These are phyloP conservation scores for Aspergillus clavatus DNA, from an alignment of 2,329 filamentous ascomycete genomes.

Conservation along the genomic window DNA sequence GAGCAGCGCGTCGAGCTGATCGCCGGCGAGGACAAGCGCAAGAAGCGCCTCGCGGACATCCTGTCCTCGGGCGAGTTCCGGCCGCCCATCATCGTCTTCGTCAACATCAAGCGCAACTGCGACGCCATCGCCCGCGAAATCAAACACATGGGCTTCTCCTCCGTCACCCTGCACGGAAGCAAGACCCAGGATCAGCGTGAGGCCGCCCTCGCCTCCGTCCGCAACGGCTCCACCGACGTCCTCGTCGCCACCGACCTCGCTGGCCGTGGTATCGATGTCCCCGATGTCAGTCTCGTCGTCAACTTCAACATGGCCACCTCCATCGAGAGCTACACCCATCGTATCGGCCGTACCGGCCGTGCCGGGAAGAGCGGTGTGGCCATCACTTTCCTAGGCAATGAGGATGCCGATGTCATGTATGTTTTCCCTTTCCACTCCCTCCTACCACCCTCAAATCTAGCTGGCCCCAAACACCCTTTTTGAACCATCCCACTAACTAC, in stretches of 20 bases:
- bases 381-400: constrained; percentile 88
- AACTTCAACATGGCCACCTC: constrained; percentile 98
- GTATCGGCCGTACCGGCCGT: constrained; percentile 93
- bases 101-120: constrained; percentile 99
- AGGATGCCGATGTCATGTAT: constrained; percentile 83
- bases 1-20: constrained; percentile 96
- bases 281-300: constrained; percentile 86
- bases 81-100: constrained; percentile 95
- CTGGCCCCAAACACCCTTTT: too few species aligned
- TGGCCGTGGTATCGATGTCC: constrained; percentile 94
- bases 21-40: constrained; percentile 85
- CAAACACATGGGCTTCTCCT: constrained; percentile 85
- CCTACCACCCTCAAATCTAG: not conserved
- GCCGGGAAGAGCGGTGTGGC: constrained; percentile 94
- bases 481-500: constrained; percentile 12
- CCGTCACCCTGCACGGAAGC: constrained; percentile 86
- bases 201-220: constrained; percentile 79
- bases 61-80: constrained; percentile 73
- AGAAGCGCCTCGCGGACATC: constrained; percentile 92
- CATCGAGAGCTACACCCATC: constrained; percentile 95
- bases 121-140: constrained; percentile 92
- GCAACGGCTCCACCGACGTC: constrained; percentile 74
- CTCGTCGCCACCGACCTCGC: constrained; percentile 94
- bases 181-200: constrained; percentile 99
- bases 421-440: constrained; percentile 17